Evolutionary conservation across 139 green algal genomes (phyloP).

Genomic region (Tetradesmus lagerheimii): DNA sequence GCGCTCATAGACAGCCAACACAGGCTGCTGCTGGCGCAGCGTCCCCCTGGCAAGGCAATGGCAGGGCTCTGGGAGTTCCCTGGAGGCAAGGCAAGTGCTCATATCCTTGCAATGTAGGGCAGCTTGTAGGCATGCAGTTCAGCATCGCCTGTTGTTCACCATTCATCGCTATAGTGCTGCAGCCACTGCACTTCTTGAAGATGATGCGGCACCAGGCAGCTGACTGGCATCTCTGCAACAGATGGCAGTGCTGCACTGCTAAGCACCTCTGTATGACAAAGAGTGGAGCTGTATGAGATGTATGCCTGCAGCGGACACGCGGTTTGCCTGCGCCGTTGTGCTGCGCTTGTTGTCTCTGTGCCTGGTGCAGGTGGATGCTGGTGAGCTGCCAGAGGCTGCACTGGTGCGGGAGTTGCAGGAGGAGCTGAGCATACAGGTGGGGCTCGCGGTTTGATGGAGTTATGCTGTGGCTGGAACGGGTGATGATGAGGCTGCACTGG

Average conservation of each 20-base stretch:
- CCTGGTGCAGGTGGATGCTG: constrained; percentile 56
- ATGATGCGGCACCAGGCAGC: too few species aligned
- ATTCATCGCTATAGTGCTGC: too few species aligned
- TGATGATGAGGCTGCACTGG: too few species aligned
- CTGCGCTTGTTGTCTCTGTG: neutral
- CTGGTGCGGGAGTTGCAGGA: constrained; percentile 76
- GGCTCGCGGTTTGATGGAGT: too few species aligned
- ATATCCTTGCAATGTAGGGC: too few species aligned
- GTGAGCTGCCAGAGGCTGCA: constrained; percentile 71
- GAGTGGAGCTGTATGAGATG: too few species aligned
- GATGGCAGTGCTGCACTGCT: neutral
- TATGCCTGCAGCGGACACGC: too few species aligned
- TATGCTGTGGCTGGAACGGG: too few species aligned
- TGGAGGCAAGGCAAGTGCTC: constrained; percentile 65
- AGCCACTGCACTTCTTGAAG: too few species aligned
- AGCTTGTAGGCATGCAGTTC: too few species aligned
- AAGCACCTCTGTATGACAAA: neutral
- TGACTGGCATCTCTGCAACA: too few species aligned
- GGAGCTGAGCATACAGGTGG: constrained; percentile 71
- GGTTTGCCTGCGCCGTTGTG: neutral
- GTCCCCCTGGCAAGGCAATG: constrained; percentile 70
- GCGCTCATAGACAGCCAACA: constrained; percentile 61
- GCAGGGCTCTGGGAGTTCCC: constrained; percentile 77
- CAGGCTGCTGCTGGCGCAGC: constrained; percentile 75
- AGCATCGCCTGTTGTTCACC: too few species aligned